Base-by-base conservation (phyloP, 1,284 basidiomycete genomes). In the Exobasidium rhododendri region DNA sequence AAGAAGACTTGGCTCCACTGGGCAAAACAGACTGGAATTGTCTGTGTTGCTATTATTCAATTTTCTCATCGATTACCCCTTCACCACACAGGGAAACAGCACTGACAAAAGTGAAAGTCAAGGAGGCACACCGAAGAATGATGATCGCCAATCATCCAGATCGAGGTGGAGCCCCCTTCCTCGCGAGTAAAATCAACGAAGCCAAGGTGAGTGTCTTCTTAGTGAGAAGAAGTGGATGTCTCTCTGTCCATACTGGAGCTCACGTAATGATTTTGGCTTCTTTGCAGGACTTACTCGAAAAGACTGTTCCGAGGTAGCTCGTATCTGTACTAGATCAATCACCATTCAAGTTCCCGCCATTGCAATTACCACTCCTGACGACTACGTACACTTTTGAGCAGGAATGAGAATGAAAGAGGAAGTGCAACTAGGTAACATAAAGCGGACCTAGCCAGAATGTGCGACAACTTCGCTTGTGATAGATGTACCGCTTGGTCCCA, bases 161-260 rank as follows among this genome's bases (percentile, higher is more conserved):
- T 83, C 85, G 94, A 66, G 94, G 94, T 46, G 94, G 94, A 31
- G 90, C 91, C 11, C 94, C 94, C 0, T 97, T 94, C 81, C 83
- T 98, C 44, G 94, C 94, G n/a, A 94, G 92, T 77, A 97, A 79
- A 63, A 73, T 79, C 65, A 79, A 79, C 67, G 76, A 79, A 64
- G 77, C 77, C 20, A 79, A 79, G 52, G 77, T 57, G 35, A 4
- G 56, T 50, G 4, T 43, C 11, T 24, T 57, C 20, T 31, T 29
- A n/a, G n/a, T 55, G 53, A 4, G 24, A n/a, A 22, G n/a, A 35
- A 54, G 20, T 30, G 49, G 11, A 51, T 51, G 11, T 22, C 11
- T 51, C 20, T 17, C 24, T 13, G 17, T 6, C 52, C 22, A 13
- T 6, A 55, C 24, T 6, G 20, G 22, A 22, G 13, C 11, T 45